Evolutionary conservation across 495 filamentous ascomycete genomes (phyloP).

Genomic region (Tuber umbilicatum): DNA sequence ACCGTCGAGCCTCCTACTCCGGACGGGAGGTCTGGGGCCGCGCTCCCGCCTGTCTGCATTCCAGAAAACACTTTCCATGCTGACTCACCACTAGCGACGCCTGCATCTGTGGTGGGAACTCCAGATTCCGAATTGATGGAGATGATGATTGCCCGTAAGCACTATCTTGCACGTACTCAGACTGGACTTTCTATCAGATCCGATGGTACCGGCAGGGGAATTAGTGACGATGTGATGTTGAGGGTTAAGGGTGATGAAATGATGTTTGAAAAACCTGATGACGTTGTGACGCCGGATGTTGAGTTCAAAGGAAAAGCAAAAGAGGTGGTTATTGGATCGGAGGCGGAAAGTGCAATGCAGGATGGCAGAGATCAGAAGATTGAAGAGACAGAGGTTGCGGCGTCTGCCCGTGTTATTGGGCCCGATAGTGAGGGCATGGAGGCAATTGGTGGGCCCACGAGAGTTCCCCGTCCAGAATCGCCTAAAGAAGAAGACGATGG

Average conservation of each 20-base stretch:
- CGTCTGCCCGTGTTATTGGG: slow-evolving; percentile 31
- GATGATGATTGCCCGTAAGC: slow-evolving; percentile 35
- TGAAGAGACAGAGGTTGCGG: slow-evolving; percentile 16
- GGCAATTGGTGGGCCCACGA: slow-evolving; percentile 34
- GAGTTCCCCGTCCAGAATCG: slow-evolving; percentile 27
- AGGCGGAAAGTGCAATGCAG: not conserved
- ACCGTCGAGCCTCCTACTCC: not conserved
- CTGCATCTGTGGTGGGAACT: slow-evolving; percentile 18
- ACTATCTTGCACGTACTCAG: slow-evolving; percentile 32
- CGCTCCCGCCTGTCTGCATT: slow-evolving; percentile 22
- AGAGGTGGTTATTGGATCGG: not conserved
- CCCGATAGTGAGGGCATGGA: slow-evolving; percentile 40
- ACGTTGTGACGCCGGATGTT: not conserved
- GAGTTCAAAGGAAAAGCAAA: not conserved
- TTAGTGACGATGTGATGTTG: not conserved
- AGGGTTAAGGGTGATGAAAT: not conserved
- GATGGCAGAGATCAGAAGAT: not conserved
- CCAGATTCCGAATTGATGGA: slow-evolving; percentile 36
- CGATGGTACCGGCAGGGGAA: not conserved
- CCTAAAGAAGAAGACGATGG: slow-evolving; percentile 20
- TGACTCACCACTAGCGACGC: slow-evolving; percentile 11
- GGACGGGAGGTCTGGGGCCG: not conserved
- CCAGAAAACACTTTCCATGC: slow-evolving; percentile 9
- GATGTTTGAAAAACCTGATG: not conserved
- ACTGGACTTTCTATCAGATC: slow-evolving; percentile 15